Evolutionary conservation across 495 filamentous ascomycete genomes (phyloP), one percentile per base, ranked within the genome.

Genomic region (Talaromyces wortmannii): DNA sequence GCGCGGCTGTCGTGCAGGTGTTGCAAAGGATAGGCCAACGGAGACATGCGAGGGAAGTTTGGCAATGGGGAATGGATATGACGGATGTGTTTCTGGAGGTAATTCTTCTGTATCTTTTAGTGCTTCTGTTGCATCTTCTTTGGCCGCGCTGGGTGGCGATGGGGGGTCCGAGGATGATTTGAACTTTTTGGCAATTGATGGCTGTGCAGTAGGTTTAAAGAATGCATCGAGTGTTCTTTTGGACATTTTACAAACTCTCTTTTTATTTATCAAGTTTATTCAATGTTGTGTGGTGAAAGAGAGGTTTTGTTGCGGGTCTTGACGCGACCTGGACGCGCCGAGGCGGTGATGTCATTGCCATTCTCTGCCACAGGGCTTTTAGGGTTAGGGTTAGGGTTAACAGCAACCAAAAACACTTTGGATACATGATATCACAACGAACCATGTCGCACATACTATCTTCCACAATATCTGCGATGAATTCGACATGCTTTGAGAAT

Each of bases 1-100:
- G 15, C 40, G 55, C 0, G 55, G 42, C 45, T 53, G 10, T 17
- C 49, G 56, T 6, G 64, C 59, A n/a, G 63, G 59, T 12, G 59
- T 54, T 12, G 64, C 62, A 50, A 69, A 67, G 29, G 57, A 52
- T 0, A 83, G 57, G 23, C 53, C 57, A 31, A 69, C 59, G 31
- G 53, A 58, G 48, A 83, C 67, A n/a, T 70, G 57, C 0, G 65
- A 42, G 11, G 83, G 78, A 2, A 89, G 72, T 32, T 78, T 64
- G 7, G 78, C 62, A 43, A 90, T 79, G 33, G 84, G 74, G 57
- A 81, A 82, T 1, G 86, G 85, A 59, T 90, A 89, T 10, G 74
- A 78, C 12, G 68, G 50, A 61, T 90, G 86, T 0, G 55, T 31
- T 7, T 53, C 40, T 46, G 23, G 36, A 5, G 36, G 36, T 10